These are phyloP conservation scores for Xanthoceras sorbifolium DNA, from an alignment of 345 rosid genomes.

Conservation along the genomic window DNA sequence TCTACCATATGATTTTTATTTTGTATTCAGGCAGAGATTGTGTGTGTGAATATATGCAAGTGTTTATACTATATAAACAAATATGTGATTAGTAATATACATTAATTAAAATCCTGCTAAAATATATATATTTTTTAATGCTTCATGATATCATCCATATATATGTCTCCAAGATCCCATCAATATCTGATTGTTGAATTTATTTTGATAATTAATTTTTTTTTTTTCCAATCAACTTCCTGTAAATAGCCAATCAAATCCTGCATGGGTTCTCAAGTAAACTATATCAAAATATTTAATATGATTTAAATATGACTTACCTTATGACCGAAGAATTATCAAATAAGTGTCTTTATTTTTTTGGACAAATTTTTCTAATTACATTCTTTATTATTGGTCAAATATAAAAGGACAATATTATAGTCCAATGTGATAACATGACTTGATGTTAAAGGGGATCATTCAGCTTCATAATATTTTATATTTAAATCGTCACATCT, in stretches of 20 bases:
- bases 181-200: constrained; percentile 14
- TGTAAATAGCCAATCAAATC: not conserved
- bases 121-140: not conserved
- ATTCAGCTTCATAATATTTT: no score
- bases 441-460: no score
- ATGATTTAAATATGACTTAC: not conserved
- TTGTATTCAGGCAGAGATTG: not conserved
- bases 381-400: not conserved
- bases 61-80: not conserved
- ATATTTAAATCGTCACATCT: no score
- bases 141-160: constrained; percentile 16
- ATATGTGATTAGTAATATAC: not conserved
- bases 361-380: not conserved
- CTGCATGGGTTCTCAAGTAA: not conserved
- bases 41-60: not conserved
- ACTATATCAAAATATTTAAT: constrained; percentile 1
- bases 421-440: no score
- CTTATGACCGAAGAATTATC: no score
- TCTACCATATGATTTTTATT: not conserved
- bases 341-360: not conserved
- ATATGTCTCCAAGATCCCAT: constrained; percentile 33
- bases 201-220: not conserved
- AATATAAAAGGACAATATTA: no score
- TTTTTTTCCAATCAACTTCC: constrained; percentile 1
- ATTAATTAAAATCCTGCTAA: not conserved